Evolutionary conservation across 1,284 basidiomycete species (phyloP).

Genomic region (Pseudozyma sp.): DNA sequence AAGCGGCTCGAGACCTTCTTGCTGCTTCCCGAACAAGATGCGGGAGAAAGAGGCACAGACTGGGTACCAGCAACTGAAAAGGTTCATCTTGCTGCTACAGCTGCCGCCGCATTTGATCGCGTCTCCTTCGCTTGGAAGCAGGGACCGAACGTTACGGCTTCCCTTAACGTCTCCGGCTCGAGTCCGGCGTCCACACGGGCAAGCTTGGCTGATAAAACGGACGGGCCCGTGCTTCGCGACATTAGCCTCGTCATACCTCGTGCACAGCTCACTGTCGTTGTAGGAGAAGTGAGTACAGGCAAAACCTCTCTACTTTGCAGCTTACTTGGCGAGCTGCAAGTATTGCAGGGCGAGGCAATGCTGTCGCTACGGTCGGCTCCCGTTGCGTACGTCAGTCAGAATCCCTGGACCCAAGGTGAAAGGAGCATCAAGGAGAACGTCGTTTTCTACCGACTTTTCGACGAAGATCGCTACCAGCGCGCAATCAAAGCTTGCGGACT

Average conservation of each 20-base stretch:
- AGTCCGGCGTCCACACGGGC: not conserved
- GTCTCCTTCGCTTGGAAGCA: constrained; percentile 15
- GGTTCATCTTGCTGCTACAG: not conserved
- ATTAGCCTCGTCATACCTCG: constrained; percentile 11
- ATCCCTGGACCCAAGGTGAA: constrained; percentile 38
- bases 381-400: constrained; percentile 40
- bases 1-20: constrained; percentile 48
- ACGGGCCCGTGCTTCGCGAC: constrained; percentile 4
- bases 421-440: constrained; percentile 46
- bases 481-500: constrained; percentile 39
- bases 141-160: too few species aligned
- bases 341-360: constrained; percentile 7
- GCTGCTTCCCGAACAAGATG: constrained; percentile 8
- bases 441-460: constrained; percentile 28
- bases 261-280: constrained; percentile 13
- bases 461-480: constrained; percentile 38
- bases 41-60: not conserved
- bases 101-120: constrained; percentile 9
- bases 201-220: not conserved
- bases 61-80: constrained; percentile 4
- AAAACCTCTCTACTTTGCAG: constrained; percentile 49
- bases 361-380: constrained; percentile 10
- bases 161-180: too few species aligned
- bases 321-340: constrained; percentile 35
- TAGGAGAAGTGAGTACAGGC: constrained; percentile 35